Base-by-base conservation (phyloP, 1,284 basidiomycete genomes). In the Ganoderma leucocontextum region DNA sequence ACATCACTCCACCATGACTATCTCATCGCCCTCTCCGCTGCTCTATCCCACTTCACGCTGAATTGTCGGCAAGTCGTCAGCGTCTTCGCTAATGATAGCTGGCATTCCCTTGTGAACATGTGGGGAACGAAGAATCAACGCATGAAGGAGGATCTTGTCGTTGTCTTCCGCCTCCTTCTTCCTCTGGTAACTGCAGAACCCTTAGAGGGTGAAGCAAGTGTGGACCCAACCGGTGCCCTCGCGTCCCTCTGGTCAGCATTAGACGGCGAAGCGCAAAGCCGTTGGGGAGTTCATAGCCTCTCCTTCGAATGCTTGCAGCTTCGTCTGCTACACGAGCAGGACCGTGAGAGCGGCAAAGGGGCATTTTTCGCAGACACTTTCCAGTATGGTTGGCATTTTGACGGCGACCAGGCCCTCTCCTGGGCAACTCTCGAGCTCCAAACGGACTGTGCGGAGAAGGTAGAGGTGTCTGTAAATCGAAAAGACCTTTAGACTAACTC, bases 381-480 rank as follows among this genome's bases (percentile, higher is more conserved):
- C 76, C 82, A 87, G 53, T 85, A 90, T 55, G 94, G 94, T 3
- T 87, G 85, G 81, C 87, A 88, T 70, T 95, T 98, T 74, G 88
- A 89, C 67, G 76, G 86, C 0, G 82, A 80, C 29, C 90, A 95
- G 76, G 93, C 94, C 0, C 77, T 95, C 44, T 85, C 89, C 0
- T 99, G 97, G 96, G 87, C 89, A 1, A 84, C 91, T 0, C 80
- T 97, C 4, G 91, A 97, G 77, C 81, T 98, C n/a, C 92, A 94
- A 70, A 92, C 95, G 5, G 94, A 96, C 75, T 92, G 91, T 75
- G 85, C 88, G 10, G 85, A 86, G 61, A 88, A 90, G 82, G 94
- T 95, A 75, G 69, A 78, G 68, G 0, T 33, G 53, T 67, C 62
- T 3, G 7, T 19, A 10, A 33, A 58, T 58, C 35, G 4, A 38